Base-by-base conservation (phyloP, 805 yeast species). In the Yarrowia deformans region DNA sequence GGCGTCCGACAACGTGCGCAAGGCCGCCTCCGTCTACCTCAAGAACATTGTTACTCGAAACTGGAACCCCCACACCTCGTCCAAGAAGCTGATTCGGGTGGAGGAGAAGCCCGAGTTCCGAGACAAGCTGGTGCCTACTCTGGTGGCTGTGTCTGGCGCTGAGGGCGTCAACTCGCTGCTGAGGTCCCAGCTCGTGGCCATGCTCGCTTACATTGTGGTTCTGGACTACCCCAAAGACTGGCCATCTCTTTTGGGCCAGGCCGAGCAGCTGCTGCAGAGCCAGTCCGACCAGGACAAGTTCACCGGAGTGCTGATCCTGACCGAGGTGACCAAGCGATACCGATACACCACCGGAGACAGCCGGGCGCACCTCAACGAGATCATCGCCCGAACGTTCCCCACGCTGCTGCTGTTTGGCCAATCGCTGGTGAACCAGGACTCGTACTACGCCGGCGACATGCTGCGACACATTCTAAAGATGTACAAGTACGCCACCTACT, bases 11-110 rank as follows among this genome's bases (percentile, higher is more conserved):
- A 84, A 82, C 32, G 82, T 90, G 63, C 84, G 88, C 73, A 80
- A 86, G 61, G 90, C 96, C 13, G 89, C 96, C 1, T 93, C 95
- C 0, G 88, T 94, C 5, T 91, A 87, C 77, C 86, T 92, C 77
- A 94, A 94, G 77, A 93, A 94, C 77, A 83, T 87, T 69, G 83
- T 92, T 29, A 80, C 82, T 16, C 82, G 85, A 45, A 82, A 85
- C 66, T 93, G 98, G 98, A 71, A 75, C 19, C 70, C 74, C 8
- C 48, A 39, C 45, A 29, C 46, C 9, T 37, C 52, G 23, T 18
- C 46, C 68, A 73, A 76, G 35, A 73, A 73, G 16, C 76, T 73
- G 13, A 86, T 91, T 13, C 89, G 87, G 72, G 80, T 81, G 4
- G 93, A 85, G 70, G 98, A 94, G 76, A 90, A 88, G 75, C 91